phyloP scores from a whole-genome alignment of 2,329 filamentous ascomycete genomes.

The Diplodia scrobiculata region DNA sequence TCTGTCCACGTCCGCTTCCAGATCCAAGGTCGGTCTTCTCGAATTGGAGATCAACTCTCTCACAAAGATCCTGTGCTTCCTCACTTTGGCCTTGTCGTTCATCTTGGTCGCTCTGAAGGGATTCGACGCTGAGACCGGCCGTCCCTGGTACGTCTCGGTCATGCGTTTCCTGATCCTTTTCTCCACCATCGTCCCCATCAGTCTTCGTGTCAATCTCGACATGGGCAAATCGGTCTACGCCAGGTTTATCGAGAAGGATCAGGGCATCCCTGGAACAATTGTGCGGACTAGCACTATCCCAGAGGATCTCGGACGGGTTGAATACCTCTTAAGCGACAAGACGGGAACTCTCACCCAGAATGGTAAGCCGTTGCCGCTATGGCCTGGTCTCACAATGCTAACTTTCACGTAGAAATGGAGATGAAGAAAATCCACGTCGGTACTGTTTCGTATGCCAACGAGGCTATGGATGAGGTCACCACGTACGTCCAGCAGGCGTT shows the following conservation, averaged over 20 bases:
- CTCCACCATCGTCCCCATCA: constrained; percentile 98
- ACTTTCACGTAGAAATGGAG: constrained; percentile 72
- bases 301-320: constrained; percentile 91
- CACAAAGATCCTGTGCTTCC: constrained; percentile 89
- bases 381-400: constrained; percentile 23
- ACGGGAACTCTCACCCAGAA: constrained; percentile 98
- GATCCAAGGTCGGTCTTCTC: constrained; percentile 89
- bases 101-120: constrained; percentile 85
- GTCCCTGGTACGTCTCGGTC: constrained; percentile 91
- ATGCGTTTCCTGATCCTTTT: constrained; percentile 98
- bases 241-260: constrained; percentile 88
- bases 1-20: constrained; percentile 84
- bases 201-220: constrained; percentile 91
- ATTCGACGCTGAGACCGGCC: constrained; percentile 66
- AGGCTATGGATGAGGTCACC: constrained; percentile 96
- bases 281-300: constrained; percentile 97
- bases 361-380: constrained; percentile 46
- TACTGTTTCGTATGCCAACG: constrained; percentile 96
- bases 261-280: constrained; percentile 86
- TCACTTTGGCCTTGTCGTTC: constrained; percentile 84
- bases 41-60: constrained; percentile 97
- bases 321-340: constrained; percentile 95
- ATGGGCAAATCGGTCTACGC: constrained; percentile 97
- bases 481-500: constrained; percentile 87
- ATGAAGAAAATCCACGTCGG: constrained; percentile 98